Percentiles rank a stretch among this genome's conserved stretches.
Conservation (phyloP, 1,139 yeast species). For the Pichia norvegensis region DNA sequence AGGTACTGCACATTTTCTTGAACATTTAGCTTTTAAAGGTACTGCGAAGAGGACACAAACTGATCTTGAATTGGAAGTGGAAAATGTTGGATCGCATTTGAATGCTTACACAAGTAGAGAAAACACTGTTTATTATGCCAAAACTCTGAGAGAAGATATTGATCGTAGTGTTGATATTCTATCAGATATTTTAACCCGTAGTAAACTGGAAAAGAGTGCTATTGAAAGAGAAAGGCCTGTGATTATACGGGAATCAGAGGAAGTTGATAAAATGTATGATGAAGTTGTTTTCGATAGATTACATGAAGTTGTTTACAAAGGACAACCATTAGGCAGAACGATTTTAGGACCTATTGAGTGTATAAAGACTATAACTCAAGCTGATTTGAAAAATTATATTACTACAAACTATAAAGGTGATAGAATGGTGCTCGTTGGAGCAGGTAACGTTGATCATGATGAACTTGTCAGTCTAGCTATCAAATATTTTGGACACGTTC, state of each 20-base stretch:
- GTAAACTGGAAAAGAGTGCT: conserved; percentile 73
- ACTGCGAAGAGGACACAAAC: conserved; percentile 76
- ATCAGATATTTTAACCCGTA: conserved; percentile 81
- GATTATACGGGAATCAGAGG: conserved; percentile 92
- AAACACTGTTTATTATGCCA: conserved; percentile 94
- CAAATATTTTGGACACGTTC: conserved; percentile 67
- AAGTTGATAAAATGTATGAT: conserved; percentile 95
- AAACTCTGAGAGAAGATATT: conserved; percentile 72
- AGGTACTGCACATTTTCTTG: conserved; percentile 96
- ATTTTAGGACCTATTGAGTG: conserved; percentile 90
- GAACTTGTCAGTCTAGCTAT: conserved; percentile 71
- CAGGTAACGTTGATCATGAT: conserved; percentile 88
- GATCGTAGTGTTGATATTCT: conserved; percentile 82
- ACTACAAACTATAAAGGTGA: conserved; percentile 87
- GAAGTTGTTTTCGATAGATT: conserved; percentile 96
- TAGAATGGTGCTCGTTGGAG: conserved; percentile 94
- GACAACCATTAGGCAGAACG: conserved; percentile 95
- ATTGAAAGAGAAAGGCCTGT: conserved; percentile 95
- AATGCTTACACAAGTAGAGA: conserved; percentile 97
- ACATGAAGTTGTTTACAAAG: conserved; percentile 84
- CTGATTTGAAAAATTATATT: conserved; percentile 74
- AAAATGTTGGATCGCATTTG: conserved; percentile 91
- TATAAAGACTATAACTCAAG: conserved; percentile 69
- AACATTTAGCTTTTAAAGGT: conserved; percentile 95
- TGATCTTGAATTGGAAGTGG: conserved; percentile 84